Conservation (phyloP, 163 green algal species). For the Dunaliella salina region DNA sequence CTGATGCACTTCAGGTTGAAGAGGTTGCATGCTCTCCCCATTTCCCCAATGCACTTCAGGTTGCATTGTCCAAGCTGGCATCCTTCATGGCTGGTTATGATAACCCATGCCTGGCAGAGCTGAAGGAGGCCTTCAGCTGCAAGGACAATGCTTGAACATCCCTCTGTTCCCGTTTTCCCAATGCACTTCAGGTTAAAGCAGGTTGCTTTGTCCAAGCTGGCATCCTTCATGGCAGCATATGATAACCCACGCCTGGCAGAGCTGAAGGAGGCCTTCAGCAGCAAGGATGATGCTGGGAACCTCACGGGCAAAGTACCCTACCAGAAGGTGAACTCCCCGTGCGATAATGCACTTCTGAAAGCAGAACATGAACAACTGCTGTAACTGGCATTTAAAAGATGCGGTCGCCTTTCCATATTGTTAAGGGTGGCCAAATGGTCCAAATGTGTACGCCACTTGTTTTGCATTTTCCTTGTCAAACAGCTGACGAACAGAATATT, state of each 20-base stretch:
- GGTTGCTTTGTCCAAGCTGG: slow-evolving; percentile 41
- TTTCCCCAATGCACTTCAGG: slow-evolving; percentile 11
- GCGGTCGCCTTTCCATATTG: too few species aligned
- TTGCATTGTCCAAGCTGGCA: slow-evolving; percentile 37
- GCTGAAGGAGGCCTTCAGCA: slow-evolving; percentile 16
- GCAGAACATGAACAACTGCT: too few species aligned
- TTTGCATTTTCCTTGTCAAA: too few species aligned
- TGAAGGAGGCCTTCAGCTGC: slow-evolving; percentile 16
- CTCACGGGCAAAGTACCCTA: slow-evolving; percentile 27
- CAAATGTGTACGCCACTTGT: too few species aligned
- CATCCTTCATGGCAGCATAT: slow-evolving; percentile 11
- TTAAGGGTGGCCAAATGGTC: too few species aligned
- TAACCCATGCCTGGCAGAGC: slow-evolving; percentile 14
- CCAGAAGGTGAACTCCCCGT: not conserved
- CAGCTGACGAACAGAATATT: too few species aligned
- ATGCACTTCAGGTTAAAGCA: slow-evolving; percentile 49
- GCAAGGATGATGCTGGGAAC: not conserved
- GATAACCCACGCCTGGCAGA: slow-evolving; percentile 17
- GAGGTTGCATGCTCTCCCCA: too few species aligned
- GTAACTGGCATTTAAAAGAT: too few species aligned
- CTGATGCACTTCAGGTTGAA: too few species aligned
- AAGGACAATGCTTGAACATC: not conserved
- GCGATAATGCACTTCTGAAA: too few species aligned
- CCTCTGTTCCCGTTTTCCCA: too few species aligned
- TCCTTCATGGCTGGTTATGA: slow-evolving; percentile 13